Base-by-base conservation (phyloP, 2,329 filamentous ascomycete genomes). In the Neopestalotiopsis clavispora region DNA sequence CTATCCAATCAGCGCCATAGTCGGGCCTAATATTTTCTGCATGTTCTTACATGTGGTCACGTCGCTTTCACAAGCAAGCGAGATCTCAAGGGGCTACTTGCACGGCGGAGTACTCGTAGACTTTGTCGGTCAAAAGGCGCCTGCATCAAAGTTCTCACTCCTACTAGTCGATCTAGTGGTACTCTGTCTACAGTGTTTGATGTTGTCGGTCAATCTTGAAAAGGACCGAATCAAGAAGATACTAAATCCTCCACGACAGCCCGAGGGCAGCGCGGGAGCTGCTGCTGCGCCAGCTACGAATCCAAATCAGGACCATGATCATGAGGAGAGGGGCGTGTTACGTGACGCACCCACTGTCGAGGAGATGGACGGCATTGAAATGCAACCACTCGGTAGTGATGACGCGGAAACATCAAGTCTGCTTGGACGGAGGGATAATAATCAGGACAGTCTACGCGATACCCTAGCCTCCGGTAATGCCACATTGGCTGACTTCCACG, bases 101-200 rank as follows among this genome's bases (percentile, higher is more conserved):
- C 90, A 92, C 71, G 90, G 90, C 30, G 90, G 90, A 42, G 82
- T 92, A 65, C 83, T 92, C 30, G 86, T 92, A 73, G 90, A 92
- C 75, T 90, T 92, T 72, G 84, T 92, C 72, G 90, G 90, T 14
- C 90, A 92, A 77, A 86, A 86, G 72, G 87, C 89, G 4, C 87
- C 90, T 1, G 84, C 85, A 1, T 90, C 87, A 30, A 84, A 84
- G 71, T 74, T 87, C 17, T 84, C 86, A 65, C 84, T 91, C 60
- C 71, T 91, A 4, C 74, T 87, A 2, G 78, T 89, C 58, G 90
- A 92, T 76, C 30, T 87, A 6, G 73, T 88, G 38, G 83, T 92
- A 7, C 74, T 91, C 52, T 79, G 77, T 1, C 73, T 91, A 14
- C 90, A 92, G 76, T 88, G 87, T 71, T 77, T 91, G 58, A 91